Evolutionary conservation across 2,329 filamentous ascomycete species (phyloP), one percentile per base, ranked within the genome.

Genomic region (Verticillium alfalfae): DNA sequence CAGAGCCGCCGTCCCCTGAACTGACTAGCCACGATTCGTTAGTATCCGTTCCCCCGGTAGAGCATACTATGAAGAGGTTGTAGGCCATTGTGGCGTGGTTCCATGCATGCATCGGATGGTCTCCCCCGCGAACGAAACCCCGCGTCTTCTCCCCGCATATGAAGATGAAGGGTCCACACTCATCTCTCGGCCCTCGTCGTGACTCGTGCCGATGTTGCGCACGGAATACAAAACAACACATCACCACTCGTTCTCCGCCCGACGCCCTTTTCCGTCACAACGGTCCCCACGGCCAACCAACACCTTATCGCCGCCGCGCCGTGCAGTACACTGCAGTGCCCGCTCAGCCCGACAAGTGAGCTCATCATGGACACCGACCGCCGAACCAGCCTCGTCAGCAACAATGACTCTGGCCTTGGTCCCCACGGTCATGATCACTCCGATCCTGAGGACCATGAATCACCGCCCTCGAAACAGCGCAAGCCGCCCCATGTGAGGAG

Each of bases 401-500:
- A 26, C 22, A 26, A 22, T 22, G 52, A 22, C n/a, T 12, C 37
- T 37, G 55, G 38, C 45, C 22, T 18, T 52, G 18, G 45, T 10
- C 45, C 22, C 16, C 10, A 39, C 16, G 56, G 38, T 18, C 45
- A 52, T 18, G 45, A 52, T 10, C 55, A 34, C 7, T 38, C 34
- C 55, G 55, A 57, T 16, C 36, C 55, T n/a, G 34, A 57, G 34
- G 55, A 57, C 55, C 34, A 57, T 57, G 55, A 57, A 36, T 31
- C 16, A 41, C 57, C 57, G 12, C 38, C 57, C 18, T 18, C 57
- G 5, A 58, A 58, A 22, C 57, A 58, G 26, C 57, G 57, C 38
- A 58, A 58, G 45, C 57, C 57, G 34, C 57, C 57, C n/a, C 57
- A 58, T 58, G 57, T 58, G 57, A 58, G 57, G 39, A 58, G 57